A percentile compares a stretch with the other conserved stretches of the same genome.
Evolutionary conservation across 441 rosid species (phyloP).

Genomic region (Syzygium syzygioides): DNA sequence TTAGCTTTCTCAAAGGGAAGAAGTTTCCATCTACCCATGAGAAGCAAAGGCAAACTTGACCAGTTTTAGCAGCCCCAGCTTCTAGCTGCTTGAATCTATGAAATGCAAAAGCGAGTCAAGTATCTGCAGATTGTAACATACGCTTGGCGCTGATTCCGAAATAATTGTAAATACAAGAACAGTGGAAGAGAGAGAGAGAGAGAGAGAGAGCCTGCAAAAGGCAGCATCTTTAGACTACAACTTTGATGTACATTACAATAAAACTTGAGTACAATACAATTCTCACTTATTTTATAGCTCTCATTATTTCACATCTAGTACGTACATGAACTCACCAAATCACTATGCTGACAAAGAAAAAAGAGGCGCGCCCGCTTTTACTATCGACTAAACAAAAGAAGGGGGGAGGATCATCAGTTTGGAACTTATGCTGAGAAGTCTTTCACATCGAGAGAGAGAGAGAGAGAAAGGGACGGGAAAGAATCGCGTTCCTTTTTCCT

Average conservation of each 20-base stretch:
- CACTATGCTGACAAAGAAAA: conserved; percentile 17
- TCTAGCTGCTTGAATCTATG: background rate
- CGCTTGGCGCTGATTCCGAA: background rate
- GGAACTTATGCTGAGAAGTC: conserved; percentile 17
- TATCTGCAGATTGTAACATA: background rate
- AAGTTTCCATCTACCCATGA: background rate
- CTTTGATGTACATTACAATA: background rate
- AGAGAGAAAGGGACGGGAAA: background rate
- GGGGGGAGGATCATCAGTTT: background rate
- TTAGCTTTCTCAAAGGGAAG: background rate
- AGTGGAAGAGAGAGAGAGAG: background rate
- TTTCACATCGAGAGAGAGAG: background rate
- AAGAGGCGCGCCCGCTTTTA: conserved; percentile 7
- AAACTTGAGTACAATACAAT: background rate
- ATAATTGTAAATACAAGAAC: background rate
- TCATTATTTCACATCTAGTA: conserved; percentile 25
- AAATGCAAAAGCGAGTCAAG: background rate
- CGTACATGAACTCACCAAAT: conserved; percentile 36
- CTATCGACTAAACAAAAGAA: background rate
- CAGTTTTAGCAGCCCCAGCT: background rate
- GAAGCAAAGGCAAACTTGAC: background rate
- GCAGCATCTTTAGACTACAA: background rate
- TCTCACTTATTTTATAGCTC: conserved; percentile 18
- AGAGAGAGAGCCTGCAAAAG: background rate
- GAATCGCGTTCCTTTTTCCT: background rate